Base-by-base conservation (phyloP, 495 filamentous ascomycete genomes). In the Aspergillus olivimuriae region DNA sequence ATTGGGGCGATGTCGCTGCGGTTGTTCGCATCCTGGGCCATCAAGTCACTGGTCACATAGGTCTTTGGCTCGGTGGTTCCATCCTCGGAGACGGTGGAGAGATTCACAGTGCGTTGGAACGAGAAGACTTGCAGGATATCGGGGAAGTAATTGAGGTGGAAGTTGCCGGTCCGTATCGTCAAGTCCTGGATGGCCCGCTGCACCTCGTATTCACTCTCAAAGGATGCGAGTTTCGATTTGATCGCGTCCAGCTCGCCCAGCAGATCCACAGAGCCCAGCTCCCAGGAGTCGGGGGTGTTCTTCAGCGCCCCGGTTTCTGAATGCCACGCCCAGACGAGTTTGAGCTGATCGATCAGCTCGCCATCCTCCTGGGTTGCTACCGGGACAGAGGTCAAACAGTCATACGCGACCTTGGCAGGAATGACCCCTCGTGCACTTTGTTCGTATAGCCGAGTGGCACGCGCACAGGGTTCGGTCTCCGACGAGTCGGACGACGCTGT, bases 71-170 rank as follows among this genome's bases (percentile, higher is more conserved):
- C 33, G 44, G 67, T 51, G 31, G 65, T 65, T 11, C 76, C 76
- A 47, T 80, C 74, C 1, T 50, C 18, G 3, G 76, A 80, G 3
- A 71, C 57, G 0, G 71, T 68, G 1, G 72, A 58, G n/a, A 80
- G 51, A 16, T 56, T 50, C 34, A 63, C 59, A 0, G 60, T 58
- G 46, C 63, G 71, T 16, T 47, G 62, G 47, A 78, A 80, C 17
- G 40, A 55, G 49, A 79, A 79, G 3, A 62, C 48, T 6, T 53
- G 52, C 36, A 69, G 53, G 34, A 73, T 74, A 32, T 62, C 67
- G 14, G 51, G 47, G 1, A 75, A 47, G 34, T 47, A 43, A 8
- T 33, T 32, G 17, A 73, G 40, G 52, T 80, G 76, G 5, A 48
- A 58, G 52, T 80, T 76, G 43, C 76, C 72, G 2, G 66, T 56